Percentiles rank a stretch among this genome's conserved stretches.
Evolutionary conservation across 306 rosid genomes (phyloP).

Genomic region (Alnus glutinosa): DNA sequence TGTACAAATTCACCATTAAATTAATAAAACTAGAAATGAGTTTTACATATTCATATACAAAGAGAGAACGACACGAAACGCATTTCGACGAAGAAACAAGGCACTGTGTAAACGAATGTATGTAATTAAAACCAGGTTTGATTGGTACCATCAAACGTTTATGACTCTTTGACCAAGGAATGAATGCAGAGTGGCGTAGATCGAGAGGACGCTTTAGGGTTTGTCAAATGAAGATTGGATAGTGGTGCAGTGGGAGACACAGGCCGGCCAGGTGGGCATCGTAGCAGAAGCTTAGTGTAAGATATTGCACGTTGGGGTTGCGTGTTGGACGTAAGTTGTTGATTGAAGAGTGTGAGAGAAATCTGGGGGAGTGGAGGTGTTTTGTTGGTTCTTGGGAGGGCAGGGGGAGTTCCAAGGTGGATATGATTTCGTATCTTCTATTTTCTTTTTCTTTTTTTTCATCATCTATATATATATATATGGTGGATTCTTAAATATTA

Average conservation of each 20-base stretch:
- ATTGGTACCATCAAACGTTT: neutral
- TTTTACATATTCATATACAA: too few species aligned
- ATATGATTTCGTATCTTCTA: slow-evolving; percentile 29
- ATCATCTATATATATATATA: too few species aligned
- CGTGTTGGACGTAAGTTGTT: slow-evolving; percentile 28
- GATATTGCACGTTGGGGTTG: slow-evolving; percentile 33
- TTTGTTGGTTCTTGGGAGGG: slow-evolving; percentile 4
- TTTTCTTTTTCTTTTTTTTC: too few species aligned
- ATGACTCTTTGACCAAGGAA: slow-evolving; percentile 9
- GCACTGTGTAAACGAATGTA: too few species aligned
- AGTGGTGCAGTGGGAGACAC: neutral
- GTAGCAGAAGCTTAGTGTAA: neutral
- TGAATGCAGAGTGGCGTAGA: neutral
- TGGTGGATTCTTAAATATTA: neutral
- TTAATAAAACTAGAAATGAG: too few species aligned
- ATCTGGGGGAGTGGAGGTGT: neutral
- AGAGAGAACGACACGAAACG: too few species aligned
- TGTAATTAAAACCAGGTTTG: too few species aligned
- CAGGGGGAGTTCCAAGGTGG: slow-evolving; percentile 33
- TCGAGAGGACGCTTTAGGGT: too few species aligned
- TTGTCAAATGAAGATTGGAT: neutral
- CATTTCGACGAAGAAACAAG: too few species aligned
- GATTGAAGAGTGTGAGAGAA: slow-evolving; percentile 3
- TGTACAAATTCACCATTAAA: too few species aligned
- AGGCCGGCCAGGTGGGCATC: neutral